Evolutionary conservation across 164 flowering plant species (phyloP).

Genomic region (Vitis rupestris): DNA sequence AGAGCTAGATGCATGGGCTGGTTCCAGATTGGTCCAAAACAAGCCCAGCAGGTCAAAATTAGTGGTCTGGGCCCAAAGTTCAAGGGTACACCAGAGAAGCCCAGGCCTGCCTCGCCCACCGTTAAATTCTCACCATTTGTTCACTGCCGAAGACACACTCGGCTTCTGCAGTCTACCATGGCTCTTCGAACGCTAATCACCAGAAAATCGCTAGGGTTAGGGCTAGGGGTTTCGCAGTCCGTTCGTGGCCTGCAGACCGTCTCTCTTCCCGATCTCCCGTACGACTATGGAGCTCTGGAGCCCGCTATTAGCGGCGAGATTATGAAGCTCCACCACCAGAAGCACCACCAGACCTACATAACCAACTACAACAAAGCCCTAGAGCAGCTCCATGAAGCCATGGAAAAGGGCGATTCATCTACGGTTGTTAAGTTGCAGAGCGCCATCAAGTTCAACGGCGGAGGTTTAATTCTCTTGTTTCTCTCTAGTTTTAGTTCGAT

Average conservation of each 20-base stretch:
- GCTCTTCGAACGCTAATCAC: conserved; percentile 27
- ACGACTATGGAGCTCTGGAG: conserved; percentile 91
- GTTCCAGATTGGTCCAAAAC: too few species aligned
- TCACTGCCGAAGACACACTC: too few species aligned
- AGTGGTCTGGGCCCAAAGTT: too few species aligned
- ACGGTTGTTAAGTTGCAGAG: conserved; percentile 72
- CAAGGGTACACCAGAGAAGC: too few species aligned
- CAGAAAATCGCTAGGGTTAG: conserved; percentile 15
- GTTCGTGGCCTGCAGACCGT: conserved; percentile 58
- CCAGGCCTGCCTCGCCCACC: too few species aligned
- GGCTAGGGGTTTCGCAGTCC: conserved; percentile 14
- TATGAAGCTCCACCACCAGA: conserved; percentile 93
- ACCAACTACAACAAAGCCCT: conserved; percentile 89
- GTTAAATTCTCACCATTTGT: too few species aligned
- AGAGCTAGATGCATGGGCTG: too few species aligned
- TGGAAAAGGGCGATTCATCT: conserved; percentile 59
- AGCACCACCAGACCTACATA: conserved; percentile 90
- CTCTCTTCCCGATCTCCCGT: conserved; percentile 87
- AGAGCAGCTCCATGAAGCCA: conserved; percentile 75
- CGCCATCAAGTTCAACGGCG: conserved; percentile 97
- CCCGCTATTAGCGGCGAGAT: conserved; percentile 93
- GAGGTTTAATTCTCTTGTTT: conserved; percentile 50
- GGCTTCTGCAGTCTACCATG: conserved; percentile 6
- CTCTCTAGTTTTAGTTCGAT: background rate
- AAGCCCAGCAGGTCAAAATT: too few species aligned